Conservation (phyloP, 2,329 filamentous ascomycete genomes). For the Fusarium sp. region DNA sequence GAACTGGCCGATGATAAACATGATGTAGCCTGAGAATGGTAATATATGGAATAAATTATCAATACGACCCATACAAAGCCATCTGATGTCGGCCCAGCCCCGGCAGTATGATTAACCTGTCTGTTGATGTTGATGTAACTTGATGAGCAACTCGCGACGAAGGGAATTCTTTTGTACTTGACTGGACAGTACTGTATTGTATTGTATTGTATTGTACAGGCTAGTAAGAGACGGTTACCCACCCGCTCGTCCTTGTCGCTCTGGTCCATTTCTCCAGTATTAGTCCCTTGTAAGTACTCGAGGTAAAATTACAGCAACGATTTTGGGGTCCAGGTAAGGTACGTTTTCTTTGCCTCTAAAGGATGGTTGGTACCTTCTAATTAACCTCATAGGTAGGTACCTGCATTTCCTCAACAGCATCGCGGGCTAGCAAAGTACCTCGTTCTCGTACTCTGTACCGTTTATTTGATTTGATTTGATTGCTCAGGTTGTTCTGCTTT, state of each 20-base stretch:
- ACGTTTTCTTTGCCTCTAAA: background rate
- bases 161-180: too few relatives aligned
- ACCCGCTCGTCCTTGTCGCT: slow-evolving; percentile 19
- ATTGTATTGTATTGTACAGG: too few relatives aligned
- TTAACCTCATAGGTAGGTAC: slow-evolving; percentile 27
- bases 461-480: slow-evolving; percentile 17
- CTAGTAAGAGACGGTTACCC: background rate
- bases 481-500: slow-evolving; percentile 2
- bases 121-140: slow-evolving; percentile 16
- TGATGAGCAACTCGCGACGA: background rate
- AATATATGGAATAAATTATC: slow-evolving; percentile 35
- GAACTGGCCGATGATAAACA: slow-evolving; percentile 27
- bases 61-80: slow-evolving; percentile 20
- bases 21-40: slow-evolving; percentile 16
- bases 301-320: slow-evolving; percentile 20
- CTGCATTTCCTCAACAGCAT: slow-evolving; percentile 6
- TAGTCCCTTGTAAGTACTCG: slow-evolving; percentile 19
- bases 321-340: background rate
- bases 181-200: too few relatives aligned
- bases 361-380: slow-evolving; percentile 4
- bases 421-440: slow-evolving; percentile 28
- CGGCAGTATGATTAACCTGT: slow-evolving; percentile 17
- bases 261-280: slow-evolving; percentile 30
- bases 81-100: slow-evolving; percentile 22
- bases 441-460: slow-evolving; percentile 7